Percentiles rank a stretch among this genome's conserved stretches.
These are phyloP conservation scores for Quercus phellos DNA, from an alignment of 331 rosid species.

Conservation along the genomic window DNA sequence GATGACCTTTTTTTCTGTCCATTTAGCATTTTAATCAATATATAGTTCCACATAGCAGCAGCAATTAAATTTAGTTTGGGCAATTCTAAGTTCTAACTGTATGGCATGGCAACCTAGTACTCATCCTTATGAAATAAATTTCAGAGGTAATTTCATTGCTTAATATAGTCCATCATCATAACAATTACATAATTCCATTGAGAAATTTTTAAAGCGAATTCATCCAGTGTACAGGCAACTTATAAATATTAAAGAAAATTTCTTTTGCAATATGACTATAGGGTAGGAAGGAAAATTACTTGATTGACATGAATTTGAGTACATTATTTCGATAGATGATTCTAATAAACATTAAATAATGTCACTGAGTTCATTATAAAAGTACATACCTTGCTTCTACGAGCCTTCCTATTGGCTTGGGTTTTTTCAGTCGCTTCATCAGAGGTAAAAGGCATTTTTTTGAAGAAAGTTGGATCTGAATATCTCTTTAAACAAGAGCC, in stretches of 20 bases:
- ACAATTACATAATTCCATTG: neutral
- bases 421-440: constrained; percentile 52
- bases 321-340: neutral
- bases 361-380: constrained; percentile 5
- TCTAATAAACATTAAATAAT: constrained; percentile 7
- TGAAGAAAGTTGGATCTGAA: constrained; percentile 94
- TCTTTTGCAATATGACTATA: neutral
- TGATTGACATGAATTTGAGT: neutral
- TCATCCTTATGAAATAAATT: neutral
- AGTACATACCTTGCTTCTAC: constrained; percentile 59
- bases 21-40: constrained; percentile 23
- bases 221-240: neutral
- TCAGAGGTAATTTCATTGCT: neutral
- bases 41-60: constrained; percentile 6
- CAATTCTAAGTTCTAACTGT: neutral
- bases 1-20: constrained; percentile 77
- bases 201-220: neutral
- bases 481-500: constrained; percentile 93
- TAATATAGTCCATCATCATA: neutral
- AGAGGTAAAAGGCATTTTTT: constrained; percentile 53
- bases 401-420: constrained; percentile 64
- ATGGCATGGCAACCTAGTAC: constrained; percentile 11
- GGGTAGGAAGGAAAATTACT: neutral
- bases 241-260: neutral
- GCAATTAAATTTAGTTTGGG: constrained; percentile 5